phyloP scores from a whole-genome alignment of 331 rosid genomes.

The Erythrophleum ivorense region DNA sequence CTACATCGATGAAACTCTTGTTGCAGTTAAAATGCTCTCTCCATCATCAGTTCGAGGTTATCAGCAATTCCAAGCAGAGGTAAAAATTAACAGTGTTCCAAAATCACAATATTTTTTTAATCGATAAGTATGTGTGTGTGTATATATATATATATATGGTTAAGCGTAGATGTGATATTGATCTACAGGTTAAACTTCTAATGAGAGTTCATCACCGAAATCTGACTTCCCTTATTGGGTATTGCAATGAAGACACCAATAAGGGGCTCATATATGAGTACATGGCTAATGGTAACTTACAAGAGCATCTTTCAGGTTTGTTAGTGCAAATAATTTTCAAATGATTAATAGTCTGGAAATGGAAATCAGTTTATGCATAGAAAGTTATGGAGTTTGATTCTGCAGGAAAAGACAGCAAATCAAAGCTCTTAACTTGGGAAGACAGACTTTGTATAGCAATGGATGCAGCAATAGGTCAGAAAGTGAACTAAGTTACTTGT shows the following conservation, averaged over 20 bases:
- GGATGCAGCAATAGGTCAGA: slow-evolving; percentile 50
- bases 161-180: background rate
- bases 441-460: slow-evolving; percentile 50
- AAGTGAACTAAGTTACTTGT: background rate
- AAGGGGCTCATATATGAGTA: slow-evolving; percentile 58
- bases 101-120: background rate
- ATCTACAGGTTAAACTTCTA: slow-evolving; percentile 53
- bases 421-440: slow-evolving; percentile 50
- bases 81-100: background rate
- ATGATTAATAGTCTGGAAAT: background rate
- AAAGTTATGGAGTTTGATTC: background rate
- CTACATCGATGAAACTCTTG: slow-evolving; percentile 29
- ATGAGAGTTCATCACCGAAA: slow-evolving; percentile 61
- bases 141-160: background rate
- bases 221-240: slow-evolving; percentile 50
- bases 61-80: slow-evolving; percentile 61
- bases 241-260: slow-evolving; percentile 43
- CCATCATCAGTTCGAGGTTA: slow-evolving; percentile 51
- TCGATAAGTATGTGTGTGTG: background rate
- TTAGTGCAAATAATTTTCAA: background rate
- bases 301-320: slow-evolving; percentile 48
- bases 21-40: slow-evolving; percentile 63
- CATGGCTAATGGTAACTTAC: slow-evolving; percentile 51
- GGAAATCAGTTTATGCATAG: background rate
- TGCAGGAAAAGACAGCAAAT: slow-evolving; percentile 7